These are phyloP conservation scores for Cercis canadensis DNA, from an alignment of 306 rosid species.

Conservation along the genomic window DNA sequence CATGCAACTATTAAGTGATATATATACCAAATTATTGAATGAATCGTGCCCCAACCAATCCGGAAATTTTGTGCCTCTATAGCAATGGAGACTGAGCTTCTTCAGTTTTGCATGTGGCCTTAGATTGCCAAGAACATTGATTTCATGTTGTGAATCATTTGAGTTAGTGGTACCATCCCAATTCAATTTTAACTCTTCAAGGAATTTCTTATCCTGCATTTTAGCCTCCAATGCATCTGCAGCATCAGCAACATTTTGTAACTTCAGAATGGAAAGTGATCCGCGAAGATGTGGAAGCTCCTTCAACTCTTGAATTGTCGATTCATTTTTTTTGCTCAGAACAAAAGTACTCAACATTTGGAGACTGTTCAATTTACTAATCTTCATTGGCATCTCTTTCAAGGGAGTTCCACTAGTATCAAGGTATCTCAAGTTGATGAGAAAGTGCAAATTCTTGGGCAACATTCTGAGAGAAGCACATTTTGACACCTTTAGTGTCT, in stretches of 20 bases:
- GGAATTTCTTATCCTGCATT: neutral
- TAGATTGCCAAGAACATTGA: neutral
- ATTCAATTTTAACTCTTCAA: neutral
- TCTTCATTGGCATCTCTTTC: neutral
- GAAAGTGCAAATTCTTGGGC: neutral
- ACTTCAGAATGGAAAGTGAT: neutral
- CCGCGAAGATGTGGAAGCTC: neutral
- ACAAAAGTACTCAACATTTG: neutral
- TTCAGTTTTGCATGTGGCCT: neutral
- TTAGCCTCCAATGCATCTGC: neutral
- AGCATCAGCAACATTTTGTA: neutral
- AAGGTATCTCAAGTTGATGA: no score
- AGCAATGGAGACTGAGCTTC: neutral
- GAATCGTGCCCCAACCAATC: constrained; percentile 8
- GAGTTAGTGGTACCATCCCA: neutral
- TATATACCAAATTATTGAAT: neutral
- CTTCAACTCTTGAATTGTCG: neutral
- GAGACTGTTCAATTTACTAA: neutral
- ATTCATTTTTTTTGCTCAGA: neutral
- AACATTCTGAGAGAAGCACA: neutral
- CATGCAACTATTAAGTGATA: neutral
- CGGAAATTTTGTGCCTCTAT: neutral
- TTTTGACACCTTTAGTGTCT: neutral
- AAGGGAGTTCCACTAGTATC: neutral
- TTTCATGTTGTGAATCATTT: neutral